Base-by-base conservation (phyloP, 306 rosid species). In the Ormosia emarginata region DNA sequence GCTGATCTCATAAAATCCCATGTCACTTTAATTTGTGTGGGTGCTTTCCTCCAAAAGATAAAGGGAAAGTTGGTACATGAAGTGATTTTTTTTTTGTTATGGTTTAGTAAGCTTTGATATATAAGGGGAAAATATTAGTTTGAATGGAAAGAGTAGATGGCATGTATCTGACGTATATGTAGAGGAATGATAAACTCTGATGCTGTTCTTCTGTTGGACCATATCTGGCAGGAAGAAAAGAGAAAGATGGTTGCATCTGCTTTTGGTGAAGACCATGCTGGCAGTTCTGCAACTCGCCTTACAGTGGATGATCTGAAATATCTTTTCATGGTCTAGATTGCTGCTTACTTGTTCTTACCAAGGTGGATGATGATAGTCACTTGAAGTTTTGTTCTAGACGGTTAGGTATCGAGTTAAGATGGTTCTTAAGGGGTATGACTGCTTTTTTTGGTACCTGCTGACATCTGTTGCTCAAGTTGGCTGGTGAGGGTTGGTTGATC, bases 241-340 rank as follows among this genome's bases (percentile, higher is more conserved):
- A 87, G 92, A 81, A 93, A 93, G 85, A 93, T 95, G 98, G 99
- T 93, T 63, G 99, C 98, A 61, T 93, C 98, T 61, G 98, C 99
- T 71, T 95, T 95, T 84, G 98, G 97, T 61, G 99, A 93, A 92
- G 99, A 95, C 58, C 93, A 90, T 39, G 79, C 89, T 18, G 99
- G 99, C 3, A 87, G 88, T 17, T 59, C 97, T 15, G 92, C 81
- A 15, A 29, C 93, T 79, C 96, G 99, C 77, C 89, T 95, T 71
- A 93, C 99, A 1, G 93, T 95, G 55, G 98, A 95, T 66, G 99
- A 95, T 87, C 97, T 95, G 64, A 95, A 83, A 82, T 95, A 95
- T 89, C 96, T 95, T 49, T 95, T 95, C 75, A 93, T 90, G 97
- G 99, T 93, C 77, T 93, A 89, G 82, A 56, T 53, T 17, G 7